Conservation (phyloP, 2,329 filamentous ascomycete species). For the Xylariomycetidae sp. region DNA sequence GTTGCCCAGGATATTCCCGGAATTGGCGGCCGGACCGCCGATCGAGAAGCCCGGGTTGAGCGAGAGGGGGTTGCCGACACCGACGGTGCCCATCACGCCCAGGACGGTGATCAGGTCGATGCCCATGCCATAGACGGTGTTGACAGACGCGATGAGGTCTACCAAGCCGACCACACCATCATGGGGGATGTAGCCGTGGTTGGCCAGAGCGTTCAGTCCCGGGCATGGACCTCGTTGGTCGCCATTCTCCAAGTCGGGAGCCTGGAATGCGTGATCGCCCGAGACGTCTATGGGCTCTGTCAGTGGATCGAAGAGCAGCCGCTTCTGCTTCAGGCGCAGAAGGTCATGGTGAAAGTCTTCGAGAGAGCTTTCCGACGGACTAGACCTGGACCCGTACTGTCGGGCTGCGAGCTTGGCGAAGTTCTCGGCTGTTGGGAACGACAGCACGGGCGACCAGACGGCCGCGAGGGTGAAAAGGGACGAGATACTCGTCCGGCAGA, state of each 20-base stretch:
- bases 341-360: constrained; percentile 9
- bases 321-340: constrained; percentile 11
- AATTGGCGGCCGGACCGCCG: constrained; percentile 35
- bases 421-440: constrained; percentile 16
- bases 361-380: constrained; percentile 5
- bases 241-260: constrained; percentile 15
- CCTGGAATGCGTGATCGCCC: constrained; percentile 12
- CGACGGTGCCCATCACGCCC: constrained; percentile 41
- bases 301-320: constrained; percentile 12
- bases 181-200: constrained; percentile 23
- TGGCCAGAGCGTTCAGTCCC: constrained; percentile 24
- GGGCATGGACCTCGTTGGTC: constrained; percentile 25
- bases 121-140: constrained; percentile 42
- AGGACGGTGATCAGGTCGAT: constrained; percentile 37
- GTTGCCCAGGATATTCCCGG: constrained; percentile 37
- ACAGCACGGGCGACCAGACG: no score
- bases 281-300: constrained; percentile 13
- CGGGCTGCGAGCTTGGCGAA: constrained; percentile 12
- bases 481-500: no score
- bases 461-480: no score
- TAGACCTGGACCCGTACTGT: constrained; percentile 1
- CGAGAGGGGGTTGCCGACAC: constrained; percentile 46
- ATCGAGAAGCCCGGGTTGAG: constrained; percentile 47
- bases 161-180: constrained; percentile 19
- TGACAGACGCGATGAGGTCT: constrained; percentile 29